Conservation (phyloP, 345 rosid genomes). For the Sonneratia alba region DNA sequence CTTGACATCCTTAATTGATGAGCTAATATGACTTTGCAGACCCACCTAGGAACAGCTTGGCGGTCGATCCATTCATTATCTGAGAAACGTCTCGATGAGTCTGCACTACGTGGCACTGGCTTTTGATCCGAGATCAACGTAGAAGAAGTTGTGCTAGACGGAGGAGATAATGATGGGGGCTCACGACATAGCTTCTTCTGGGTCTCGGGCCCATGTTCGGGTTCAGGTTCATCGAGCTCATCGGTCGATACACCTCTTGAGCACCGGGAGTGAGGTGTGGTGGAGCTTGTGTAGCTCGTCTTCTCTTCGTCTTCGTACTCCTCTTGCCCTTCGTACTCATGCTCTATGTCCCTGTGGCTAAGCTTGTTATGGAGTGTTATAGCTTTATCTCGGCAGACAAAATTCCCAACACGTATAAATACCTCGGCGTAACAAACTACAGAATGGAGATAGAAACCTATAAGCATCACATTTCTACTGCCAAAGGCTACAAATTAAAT, state of each 20-base stretch:
- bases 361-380: neutral
- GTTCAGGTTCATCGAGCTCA: constrained; percentile 32
- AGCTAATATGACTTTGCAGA: neutral
- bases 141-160: neutral
- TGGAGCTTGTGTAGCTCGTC: constrained; percentile 67
- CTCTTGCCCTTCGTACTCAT: constrained; percentile 37
- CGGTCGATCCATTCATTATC: neutral
- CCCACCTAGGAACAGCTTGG: neutral
- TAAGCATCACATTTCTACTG: no score
- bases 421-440: no score
- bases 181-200: neutral
- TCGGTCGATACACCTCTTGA: constrained; percentile 75
- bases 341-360: constrained; percentile 9
- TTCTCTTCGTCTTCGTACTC: constrained; percentile 70
- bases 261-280: constrained; percentile 78
- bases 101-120: neutral
- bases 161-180: neutral
- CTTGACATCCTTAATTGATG: neutral
- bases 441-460: no score
- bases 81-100: neutral
- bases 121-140: neutral
- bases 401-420: no score
- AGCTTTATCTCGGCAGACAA: no score
- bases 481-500: no score
- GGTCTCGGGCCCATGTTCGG: no score